Evolutionary conservation across 2,329 filamentous ascomycete genomes (phyloP), one percentile per base, ranked within the genome.

Genomic region (Akanthomyces dipterigenus): DNA sequence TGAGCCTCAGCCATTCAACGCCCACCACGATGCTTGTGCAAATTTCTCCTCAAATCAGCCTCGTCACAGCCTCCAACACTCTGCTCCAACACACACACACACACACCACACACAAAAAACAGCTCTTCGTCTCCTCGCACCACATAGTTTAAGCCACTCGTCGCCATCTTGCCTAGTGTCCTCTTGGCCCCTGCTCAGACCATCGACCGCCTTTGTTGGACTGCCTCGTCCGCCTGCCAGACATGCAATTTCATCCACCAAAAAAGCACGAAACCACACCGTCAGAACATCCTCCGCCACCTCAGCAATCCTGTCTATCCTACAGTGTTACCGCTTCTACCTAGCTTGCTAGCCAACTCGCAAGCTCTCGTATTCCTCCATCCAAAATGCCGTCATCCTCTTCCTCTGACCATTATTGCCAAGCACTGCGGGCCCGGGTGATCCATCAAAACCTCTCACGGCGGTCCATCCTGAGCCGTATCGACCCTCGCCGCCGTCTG

Each of bases 351-450:
- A n/a, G 36, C 26, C 36, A 43, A 34, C 38, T 18, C 3, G n/a
- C 31, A 9, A 9, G 16, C n/a, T 45, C 38, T 60, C 58, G 58
- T 60, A 60, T 60, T 60, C 50, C 31, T 54, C 49, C 58, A 60
- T 48, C 49, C 48, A 14, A 14, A 26, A 60, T 60, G 58, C 58
- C 58, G 58, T 60, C 58, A 60, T 60, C 18, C 20, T 48, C 49
- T 38, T 20, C 58, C 50, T 31, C 50, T 28, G 9, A 14, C 49
- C 48, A 24, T 16, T 22, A 31, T 40, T 40, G 58, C 58, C 58
- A 48, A 60, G 56, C 48, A 34, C 56, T 22, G 46, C 48, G 56
- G 56, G 40, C 26, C 43, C 38, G 46, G 26, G 18, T 60, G 49
- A 55, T 60, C 58, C 58, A 31, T 60, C 31, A 60, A 46, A 31